Conservation (phyloP, 2,329 filamentous ascomycete genomes). For the Aspergillus neoniger region DNA sequence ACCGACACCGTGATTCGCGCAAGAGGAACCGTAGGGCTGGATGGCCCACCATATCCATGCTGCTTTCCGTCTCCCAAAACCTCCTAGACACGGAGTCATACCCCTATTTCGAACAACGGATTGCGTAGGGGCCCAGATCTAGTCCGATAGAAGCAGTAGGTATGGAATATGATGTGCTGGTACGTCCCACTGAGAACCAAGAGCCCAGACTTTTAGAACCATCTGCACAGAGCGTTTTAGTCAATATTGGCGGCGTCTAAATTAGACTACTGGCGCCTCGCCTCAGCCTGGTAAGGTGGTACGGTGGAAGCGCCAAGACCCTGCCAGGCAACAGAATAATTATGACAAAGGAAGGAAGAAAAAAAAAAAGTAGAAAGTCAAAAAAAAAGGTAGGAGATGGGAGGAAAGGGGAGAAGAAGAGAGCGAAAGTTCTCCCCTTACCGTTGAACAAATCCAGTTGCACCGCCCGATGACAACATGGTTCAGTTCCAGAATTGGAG, state of each 20-base stretch:
- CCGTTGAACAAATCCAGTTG: background rate
- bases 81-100: background rate
- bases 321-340: slow-evolving; percentile 9
- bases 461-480: slow-evolving; percentile 1
- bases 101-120: background rate
- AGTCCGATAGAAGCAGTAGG: background rate
- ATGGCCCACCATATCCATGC: background rate
- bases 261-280: background rate
- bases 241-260: background rate
- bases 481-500: background rate
- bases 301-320: slow-evolving; percentile 1
- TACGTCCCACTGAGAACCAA: background rate
- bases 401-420: background rate
- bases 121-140: background rate
- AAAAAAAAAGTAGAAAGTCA: background rate
- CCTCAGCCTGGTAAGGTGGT: background rate
- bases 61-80: background rate
- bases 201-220: background rate
- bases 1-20: background rate
- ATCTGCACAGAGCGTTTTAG: background rate
- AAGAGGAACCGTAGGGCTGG: background rate
- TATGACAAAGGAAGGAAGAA: background rate
- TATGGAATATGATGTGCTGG: background rate
- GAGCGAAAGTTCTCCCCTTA: background rate
- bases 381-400: background rate